A percentile compares a stretch with the other conserved stretches of the same genome.
These are phyloP conservation scores for Allium cepa DNA, from an alignment of 106 monocot genomes.

Conservation along the genomic window DNA sequence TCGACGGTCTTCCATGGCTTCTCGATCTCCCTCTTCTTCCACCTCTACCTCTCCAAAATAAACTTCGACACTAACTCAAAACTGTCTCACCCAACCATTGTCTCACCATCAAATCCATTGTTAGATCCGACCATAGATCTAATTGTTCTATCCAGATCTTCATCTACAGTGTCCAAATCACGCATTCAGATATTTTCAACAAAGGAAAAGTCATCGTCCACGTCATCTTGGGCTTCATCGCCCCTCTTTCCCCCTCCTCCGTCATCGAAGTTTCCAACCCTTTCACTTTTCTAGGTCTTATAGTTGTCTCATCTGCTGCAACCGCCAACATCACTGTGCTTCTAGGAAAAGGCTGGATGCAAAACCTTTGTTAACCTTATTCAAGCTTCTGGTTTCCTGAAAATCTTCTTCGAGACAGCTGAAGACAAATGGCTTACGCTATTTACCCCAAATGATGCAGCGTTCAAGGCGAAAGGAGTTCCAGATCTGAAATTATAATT, in stretches of 20 bases:
- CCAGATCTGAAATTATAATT: slow-evolving; percentile 27
- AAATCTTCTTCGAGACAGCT: slow-evolving; percentile 50
- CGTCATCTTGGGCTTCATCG: slow-evolving; percentile 63
- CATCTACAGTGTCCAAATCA: slow-evolving; percentile 58
- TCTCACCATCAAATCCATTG: slow-evolving; percentile 72
- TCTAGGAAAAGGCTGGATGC: slow-evolving; percentile 87
- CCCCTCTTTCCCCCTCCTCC: slow-evolving; percentile 77
- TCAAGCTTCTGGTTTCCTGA: slow-evolving; percentile 62
- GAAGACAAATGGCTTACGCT: slow-evolving; percentile 82
- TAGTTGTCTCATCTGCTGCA: slow-evolving; percentile 45
- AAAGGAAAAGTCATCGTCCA: slow-evolving; percentile 41
- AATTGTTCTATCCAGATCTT: slow-evolving; percentile 89
- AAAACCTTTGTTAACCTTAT: slow-evolving; percentile 34
- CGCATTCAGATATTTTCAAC: slow-evolving; percentile 41
- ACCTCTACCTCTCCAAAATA: slow-evolving; percentile 87
- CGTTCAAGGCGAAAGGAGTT: slow-evolving; percentile 64
- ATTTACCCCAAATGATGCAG: slow-evolving; percentile 89
- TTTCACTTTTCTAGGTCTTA: slow-evolving; percentile 72
- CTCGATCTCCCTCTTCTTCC: slow-evolving; percentile 49
- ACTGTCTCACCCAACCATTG: slow-evolving; percentile 60
- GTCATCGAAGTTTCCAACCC: slow-evolving; percentile 78
- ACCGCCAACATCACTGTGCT: slow-evolving; percentile 65
- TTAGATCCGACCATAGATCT: slow-evolving; percentile 47
- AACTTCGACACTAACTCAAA: slow-evolving; percentile 63
- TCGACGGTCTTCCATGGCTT: slow-evolving; percentile 36